phyloP scores from a whole-genome alignment of 768 basidiomycete species.

The Chalciporus pseudorubinellus region DNA sequence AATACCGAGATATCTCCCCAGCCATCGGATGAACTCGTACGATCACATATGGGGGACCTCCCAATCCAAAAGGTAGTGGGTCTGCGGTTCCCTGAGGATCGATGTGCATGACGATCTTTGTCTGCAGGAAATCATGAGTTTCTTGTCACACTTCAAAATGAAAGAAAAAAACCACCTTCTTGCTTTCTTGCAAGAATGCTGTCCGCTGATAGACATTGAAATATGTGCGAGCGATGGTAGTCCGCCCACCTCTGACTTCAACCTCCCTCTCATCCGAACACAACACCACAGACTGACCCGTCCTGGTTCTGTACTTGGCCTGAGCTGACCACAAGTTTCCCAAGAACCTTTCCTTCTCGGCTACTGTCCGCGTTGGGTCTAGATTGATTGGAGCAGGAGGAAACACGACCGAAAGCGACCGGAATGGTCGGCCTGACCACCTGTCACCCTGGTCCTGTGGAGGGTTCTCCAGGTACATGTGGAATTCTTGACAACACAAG shows the following conservation, averaged over 20 bases:
- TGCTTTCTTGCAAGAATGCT: slow-evolving; percentile 71
- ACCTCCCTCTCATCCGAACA: slow-evolving; percentile 74
- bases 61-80: slow-evolving; percentile 71
- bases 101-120: slow-evolving; percentile 85
- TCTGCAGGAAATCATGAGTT: slow-evolving; percentile 42
- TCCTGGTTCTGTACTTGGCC: slow-evolving; percentile 70
- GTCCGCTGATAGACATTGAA: slow-evolving; percentile 87
- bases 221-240: slow-evolving; percentile 74
- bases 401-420: slow-evolving; percentile 73
- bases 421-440: slow-evolving; percentile 86
- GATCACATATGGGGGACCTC: slow-evolving; percentile 70
- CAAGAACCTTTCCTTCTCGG: slow-evolving; percentile 78
- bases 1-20: slow-evolving; percentile 78
- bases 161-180: slow-evolving; percentile 54
- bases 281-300: slow-evolving; percentile 71
- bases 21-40: slow-evolving; percentile 82
- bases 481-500: slow-evolving; percentile 58
- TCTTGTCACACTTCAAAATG: background rate
- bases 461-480: slow-evolving; percentile 79
- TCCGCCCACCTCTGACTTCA: slow-evolving; percentile 58
- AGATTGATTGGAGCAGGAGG: slow-evolving; percentile 66
- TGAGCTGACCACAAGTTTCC: slow-evolving; percentile 90
- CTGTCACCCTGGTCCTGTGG: slow-evolving; percentile 80
- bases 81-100: slow-evolving; percentile 75
- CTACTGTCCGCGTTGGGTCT: slow-evolving; percentile 60